Conservation (phyloP, 164 flowering plant genomes). For the Protea cynaroides region DNA sequence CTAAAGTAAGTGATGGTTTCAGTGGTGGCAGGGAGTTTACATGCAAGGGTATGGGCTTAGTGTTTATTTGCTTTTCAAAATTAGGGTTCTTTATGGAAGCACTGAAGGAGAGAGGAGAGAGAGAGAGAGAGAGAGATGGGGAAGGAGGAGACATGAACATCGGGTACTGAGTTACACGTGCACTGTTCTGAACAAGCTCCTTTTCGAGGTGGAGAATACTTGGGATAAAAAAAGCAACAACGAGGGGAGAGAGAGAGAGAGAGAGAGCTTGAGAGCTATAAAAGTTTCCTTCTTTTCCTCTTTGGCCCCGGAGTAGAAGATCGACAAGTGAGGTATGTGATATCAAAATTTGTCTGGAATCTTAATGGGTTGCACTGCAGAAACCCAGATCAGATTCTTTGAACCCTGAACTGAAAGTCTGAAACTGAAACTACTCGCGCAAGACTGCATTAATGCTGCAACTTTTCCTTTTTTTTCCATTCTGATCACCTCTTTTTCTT, state of each 20-base stretch:
- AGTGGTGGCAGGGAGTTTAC: not conserved
- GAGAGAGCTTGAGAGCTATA: constrained; percentile 6
- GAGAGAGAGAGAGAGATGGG: no score
- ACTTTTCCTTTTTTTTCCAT: not conserved
- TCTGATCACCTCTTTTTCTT: no score
- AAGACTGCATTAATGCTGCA: no score
- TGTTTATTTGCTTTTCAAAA: constrained; percentile 11
- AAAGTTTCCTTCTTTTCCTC: constrained; percentile 4
- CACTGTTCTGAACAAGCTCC: constrained; percentile 53
- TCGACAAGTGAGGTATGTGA: constrained; percentile 13
- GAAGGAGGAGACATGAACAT: constrained; percentile 36
- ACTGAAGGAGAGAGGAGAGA: no score
- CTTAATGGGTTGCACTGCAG: constrained; percentile 12
- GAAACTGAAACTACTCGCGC: no score
- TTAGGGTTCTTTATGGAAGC: constrained; percentile 4
- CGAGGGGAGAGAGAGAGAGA: constrained; percentile 11
- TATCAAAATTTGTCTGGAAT: constrained; percentile 7
- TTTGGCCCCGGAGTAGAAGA: not conserved
- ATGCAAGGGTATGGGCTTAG: constrained; percentile 29
- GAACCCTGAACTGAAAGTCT: no score
- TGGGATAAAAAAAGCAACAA: constrained; percentile 23
- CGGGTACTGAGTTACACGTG: constrained; percentile 61
- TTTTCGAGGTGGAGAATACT: constrained; percentile 46
- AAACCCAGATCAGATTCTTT: constrained; percentile 2
- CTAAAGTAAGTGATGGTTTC: not conserved